A percentile compares a stretch with the other conserved stretches of the same genome.
phyloP scores from a whole-genome alignment of 129 eudicot species.

The Flaveria trinervia region DNA sequence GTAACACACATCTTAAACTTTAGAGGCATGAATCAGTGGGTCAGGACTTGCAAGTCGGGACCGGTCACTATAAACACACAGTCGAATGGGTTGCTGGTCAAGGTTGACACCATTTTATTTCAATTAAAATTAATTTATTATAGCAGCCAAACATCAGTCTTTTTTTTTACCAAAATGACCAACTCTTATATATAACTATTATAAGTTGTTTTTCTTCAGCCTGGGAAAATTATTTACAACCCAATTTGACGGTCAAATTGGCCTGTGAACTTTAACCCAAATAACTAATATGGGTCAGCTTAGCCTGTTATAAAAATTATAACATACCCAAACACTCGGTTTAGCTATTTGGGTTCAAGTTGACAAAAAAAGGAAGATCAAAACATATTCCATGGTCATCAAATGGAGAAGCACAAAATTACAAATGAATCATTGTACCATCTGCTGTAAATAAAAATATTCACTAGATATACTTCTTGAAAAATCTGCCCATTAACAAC shows the following conservation, averaged over 20 bases:
- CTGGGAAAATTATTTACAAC: neutral
- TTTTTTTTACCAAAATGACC: neutral
- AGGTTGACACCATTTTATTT: no score
- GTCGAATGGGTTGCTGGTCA: no score
- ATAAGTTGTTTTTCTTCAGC: neutral
- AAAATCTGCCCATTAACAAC: conserved; percentile 5
- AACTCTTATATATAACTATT: neutral
- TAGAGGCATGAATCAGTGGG: no score
- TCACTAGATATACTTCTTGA: conserved; percentile 16
- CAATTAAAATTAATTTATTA: no score
- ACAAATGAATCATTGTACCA: neutral
- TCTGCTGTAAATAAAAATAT: conserved; percentile 3
- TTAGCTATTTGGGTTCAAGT: neutral
- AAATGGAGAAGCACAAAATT: neutral
- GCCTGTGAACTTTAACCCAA: no score
- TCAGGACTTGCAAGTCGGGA: no score
- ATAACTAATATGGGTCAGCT: no score
- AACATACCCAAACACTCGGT: neutral
- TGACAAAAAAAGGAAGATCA: neutral
- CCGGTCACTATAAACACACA: no score
- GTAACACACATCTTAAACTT: no score
- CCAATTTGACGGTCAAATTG: neutral
- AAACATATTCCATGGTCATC: neutral
- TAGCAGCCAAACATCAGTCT: no score
- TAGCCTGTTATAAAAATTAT: neutral